phyloP scores from a whole-genome alignment of 176 grass and related monocot species.

The Aegilops longissima region DNA sequence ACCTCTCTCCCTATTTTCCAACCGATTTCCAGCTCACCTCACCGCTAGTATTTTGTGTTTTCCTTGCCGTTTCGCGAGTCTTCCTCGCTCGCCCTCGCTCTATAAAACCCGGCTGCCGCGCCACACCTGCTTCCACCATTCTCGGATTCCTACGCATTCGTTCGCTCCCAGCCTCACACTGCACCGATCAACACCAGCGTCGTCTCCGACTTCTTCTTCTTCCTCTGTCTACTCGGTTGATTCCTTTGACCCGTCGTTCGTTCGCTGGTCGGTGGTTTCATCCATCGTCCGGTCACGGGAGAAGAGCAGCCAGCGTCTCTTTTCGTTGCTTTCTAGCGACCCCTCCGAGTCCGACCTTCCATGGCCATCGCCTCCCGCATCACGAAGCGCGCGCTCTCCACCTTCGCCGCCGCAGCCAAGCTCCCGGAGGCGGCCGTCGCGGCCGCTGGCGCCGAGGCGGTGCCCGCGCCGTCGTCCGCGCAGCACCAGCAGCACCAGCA shows the following conservation, averaged over 20 bases:
- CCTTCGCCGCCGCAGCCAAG: slow-evolving; percentile 52
- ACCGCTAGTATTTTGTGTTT: not conserved
- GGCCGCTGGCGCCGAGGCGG: slow-evolving; percentile 33
- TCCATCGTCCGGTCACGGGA: not conserved
- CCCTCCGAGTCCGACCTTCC: slow-evolving; percentile 13
- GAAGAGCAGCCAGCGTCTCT: not conserved
- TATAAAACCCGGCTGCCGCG: not conserved
- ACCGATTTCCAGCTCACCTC: not conserved
- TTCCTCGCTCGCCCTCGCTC: not conserved
- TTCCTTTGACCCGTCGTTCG: not conserved
- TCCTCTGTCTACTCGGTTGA: not conserved
- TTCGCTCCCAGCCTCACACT: slow-evolving; percentile 2
- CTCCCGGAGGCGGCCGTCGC: slow-evolving; percentile 46
- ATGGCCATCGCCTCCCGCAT: slow-evolving; percentile 60
- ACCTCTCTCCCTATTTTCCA: not conserved
- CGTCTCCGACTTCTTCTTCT: not conserved
- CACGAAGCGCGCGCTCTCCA: slow-evolving; percentile 43
- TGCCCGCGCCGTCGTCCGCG: not conserved
- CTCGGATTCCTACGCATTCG: slow-evolving; percentile 7
- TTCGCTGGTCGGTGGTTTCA: not conserved
- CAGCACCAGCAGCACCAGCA: not conserved
- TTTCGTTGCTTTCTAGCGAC: not conserved
- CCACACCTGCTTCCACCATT: slow-evolving; percentile 26
- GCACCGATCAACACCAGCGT: slow-evolving; percentile 16
- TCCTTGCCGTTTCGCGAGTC: not conserved